These are phyloP conservation scores for Trypanosoma caninum DNA, from an alignment of 208 protist genomes.

Conservation along the genomic window DNA sequence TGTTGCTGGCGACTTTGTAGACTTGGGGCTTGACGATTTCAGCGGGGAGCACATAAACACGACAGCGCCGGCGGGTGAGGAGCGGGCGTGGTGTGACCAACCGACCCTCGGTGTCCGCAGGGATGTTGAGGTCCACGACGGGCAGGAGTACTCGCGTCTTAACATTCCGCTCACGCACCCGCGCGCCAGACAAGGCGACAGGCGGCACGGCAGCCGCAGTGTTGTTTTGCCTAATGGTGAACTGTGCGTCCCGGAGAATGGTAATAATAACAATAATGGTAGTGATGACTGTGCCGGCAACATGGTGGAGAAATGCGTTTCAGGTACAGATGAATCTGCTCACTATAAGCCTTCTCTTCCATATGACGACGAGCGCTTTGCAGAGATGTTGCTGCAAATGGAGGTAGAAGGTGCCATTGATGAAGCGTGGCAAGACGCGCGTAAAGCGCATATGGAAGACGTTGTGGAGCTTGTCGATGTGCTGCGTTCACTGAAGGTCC, in stretches of 20 bases:
- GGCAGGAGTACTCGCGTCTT: constrained; percentile 49
- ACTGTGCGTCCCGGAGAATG: neutral
- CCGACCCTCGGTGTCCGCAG: constrained; percentile 36
- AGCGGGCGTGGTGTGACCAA: neutral
- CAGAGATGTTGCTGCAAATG: constrained; percentile 85
- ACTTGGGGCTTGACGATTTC: constrained; percentile 3
- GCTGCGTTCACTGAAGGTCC: constrained; percentile 66
- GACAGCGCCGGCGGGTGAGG: neutral
- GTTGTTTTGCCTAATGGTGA: constrained; percentile 3
- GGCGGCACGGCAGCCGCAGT: constrained; percentile 43
- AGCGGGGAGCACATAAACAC: neutral
- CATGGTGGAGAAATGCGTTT: neutral
- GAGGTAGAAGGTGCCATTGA: constrained; percentile 87
- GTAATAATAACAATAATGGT: neutral
- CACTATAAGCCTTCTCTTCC: constrained; percentile 32
- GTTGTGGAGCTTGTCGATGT: constrained; percentile 69
- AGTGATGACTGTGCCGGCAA: neutral
- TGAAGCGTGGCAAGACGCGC: constrained; percentile 79
- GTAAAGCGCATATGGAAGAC: constrained; percentile 73
- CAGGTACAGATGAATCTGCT: neutral
- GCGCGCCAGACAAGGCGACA: neutral
- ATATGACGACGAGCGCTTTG: constrained; percentile 86
- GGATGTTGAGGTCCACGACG: constrained; percentile 22
- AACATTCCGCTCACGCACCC: constrained; percentile 39
- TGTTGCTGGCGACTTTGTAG: constrained; percentile 10